phyloP scores from a whole-genome alignment of 306 rosid species.

The Pachyrhizus erosus region DNA sequence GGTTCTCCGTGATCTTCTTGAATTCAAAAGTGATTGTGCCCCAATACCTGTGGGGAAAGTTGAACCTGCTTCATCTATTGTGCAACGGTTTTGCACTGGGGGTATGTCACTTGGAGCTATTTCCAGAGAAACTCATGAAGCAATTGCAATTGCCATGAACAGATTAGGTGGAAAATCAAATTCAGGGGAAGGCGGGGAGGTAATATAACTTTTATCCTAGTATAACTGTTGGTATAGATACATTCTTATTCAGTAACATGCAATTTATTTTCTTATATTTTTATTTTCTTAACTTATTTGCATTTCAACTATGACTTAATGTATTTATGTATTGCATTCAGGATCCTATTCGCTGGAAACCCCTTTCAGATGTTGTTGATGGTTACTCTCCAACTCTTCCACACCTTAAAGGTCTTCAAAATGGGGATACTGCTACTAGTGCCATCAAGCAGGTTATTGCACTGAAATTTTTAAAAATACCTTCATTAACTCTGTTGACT shows the following conservation, averaged over 20 bases:
- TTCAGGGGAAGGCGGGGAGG: constrained; percentile 99
- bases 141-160: constrained; percentile 98
- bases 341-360: constrained; percentile 99
- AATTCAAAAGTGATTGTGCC: constrained; percentile 85
- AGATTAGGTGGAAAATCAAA: constrained; percentile 97
- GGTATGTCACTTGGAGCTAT: constrained; percentile 99
- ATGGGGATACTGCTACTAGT: constrained; percentile 99
- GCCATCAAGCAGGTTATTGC: constrained; percentile 92
- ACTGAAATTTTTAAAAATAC: constrained; percentile 40
- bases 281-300: constrained; percentile 12
- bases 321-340: constrained; percentile 44
- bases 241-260: constrained; percentile 1
- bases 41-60: constrained; percentile 97
- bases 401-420: constrained; percentile 99
- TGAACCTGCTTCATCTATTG: constrained; percentile 93
- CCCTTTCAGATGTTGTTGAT: constrained; percentile 94
- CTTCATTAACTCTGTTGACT: constrained; percentile 25
- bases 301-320: constrained; percentile 5
- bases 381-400: constrained; percentile 99
- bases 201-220: constrained; percentile 41
- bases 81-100: constrained; percentile 96
- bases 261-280: background rate
- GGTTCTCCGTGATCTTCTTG: constrained; percentile 99
- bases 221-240: constrained; percentile 17
- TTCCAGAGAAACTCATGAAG: constrained; percentile 99